Conservation (phyloP, 2,329 filamentous ascomycete species). For the Epichloe glyceriae region DNA sequence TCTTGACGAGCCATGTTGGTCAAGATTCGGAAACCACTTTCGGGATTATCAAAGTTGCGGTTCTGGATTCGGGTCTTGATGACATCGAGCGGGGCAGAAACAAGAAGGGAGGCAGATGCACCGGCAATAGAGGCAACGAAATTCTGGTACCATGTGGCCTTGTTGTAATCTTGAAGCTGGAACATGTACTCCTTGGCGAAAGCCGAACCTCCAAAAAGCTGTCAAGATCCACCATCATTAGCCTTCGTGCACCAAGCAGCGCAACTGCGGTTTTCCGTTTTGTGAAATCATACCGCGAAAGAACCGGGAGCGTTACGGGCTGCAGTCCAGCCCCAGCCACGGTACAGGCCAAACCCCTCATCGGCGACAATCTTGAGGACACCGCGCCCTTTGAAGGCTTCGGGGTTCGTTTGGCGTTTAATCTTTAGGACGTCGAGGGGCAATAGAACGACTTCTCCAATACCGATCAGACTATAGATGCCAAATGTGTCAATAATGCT, state of each 20-base stretch:
- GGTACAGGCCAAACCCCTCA: constrained; percentile 90
- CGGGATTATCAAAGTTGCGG: constrained; percentile 95
- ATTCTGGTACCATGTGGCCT: constrained; percentile 88
- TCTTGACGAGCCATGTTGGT: constrained; percentile 89
- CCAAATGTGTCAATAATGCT: neutral
- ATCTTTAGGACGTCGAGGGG: constrained; percentile 97
- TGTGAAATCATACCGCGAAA: constrained; percentile 62
- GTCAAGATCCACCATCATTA: constrained; percentile 2
- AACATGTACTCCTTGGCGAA: constrained; percentile 97
- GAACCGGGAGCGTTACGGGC: constrained; percentile 93
- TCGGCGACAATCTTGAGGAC: constrained; percentile 81
- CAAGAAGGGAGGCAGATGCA: constrained; percentile 85
- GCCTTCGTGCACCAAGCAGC: neutral
- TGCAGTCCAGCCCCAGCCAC: constrained; percentile 95
- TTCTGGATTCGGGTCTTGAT: constrained; percentile 99
- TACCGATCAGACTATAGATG: constrained; percentile 65
- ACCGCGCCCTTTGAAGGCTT: constrained; percentile 90
- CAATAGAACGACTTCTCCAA: constrained; percentile 90
- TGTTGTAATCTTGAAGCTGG: constrained; percentile 85
- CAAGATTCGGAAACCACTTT: constrained; percentile 84
- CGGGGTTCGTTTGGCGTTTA: constrained; percentile 98
- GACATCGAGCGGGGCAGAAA: constrained; percentile 92
- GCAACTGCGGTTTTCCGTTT: neutral
- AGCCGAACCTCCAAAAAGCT: constrained; percentile 94
- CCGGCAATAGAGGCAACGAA: constrained; percentile 93